Conservation (phyloP, 2,329 filamentous ascomycete species). For the Tolypocladium tropicale region DNA sequence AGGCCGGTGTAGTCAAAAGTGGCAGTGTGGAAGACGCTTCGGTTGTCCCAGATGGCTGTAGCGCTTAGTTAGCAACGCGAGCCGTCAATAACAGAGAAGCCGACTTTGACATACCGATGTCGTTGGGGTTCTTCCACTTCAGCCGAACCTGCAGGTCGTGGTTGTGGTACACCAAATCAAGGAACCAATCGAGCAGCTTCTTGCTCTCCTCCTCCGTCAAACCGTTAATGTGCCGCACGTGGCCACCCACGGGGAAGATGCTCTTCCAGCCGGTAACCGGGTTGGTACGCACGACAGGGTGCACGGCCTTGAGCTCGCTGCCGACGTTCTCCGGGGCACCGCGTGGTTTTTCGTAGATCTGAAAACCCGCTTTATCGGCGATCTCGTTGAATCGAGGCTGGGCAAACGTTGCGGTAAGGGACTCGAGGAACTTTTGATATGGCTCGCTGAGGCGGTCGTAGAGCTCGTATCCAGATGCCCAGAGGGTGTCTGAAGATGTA, state of each 20-base stretch:
- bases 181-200: conserved; percentile 40
- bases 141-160: conserved; percentile 44
- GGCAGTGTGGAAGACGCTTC: conserved; percentile 44
- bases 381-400: conserved; percentile 39
- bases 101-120: conserved; percentile 19
- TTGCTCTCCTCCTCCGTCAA: conserved; percentile 36
- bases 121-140: conserved; percentile 33
- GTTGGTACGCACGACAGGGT: conserved; percentile 47
- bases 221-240: conserved; percentile 40
- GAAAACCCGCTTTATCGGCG: conserved; percentile 32
- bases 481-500: conserved; percentile 41
- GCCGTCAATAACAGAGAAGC: neutral
- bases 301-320: conserved; percentile 33
- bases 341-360: conserved; percentile 32
- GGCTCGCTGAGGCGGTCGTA: conserved; percentile 52
- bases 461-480: conserved; percentile 57
- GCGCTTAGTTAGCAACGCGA: neutral
- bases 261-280: conserved; percentile 49
- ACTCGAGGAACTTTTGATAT: conserved; percentile 47
- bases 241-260: conserved; percentile 40
- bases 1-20: conserved; percentile 39
- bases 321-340: conserved; percentile 42
- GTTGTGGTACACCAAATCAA: conserved; percentile 39
- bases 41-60: conserved; percentile 47
- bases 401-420: conserved; percentile 43